These are phyloP conservation scores for Coemansia asiatica DNA, from an alignment of 192 early-diverging fungal species.

Conservation along the genomic window DNA sequence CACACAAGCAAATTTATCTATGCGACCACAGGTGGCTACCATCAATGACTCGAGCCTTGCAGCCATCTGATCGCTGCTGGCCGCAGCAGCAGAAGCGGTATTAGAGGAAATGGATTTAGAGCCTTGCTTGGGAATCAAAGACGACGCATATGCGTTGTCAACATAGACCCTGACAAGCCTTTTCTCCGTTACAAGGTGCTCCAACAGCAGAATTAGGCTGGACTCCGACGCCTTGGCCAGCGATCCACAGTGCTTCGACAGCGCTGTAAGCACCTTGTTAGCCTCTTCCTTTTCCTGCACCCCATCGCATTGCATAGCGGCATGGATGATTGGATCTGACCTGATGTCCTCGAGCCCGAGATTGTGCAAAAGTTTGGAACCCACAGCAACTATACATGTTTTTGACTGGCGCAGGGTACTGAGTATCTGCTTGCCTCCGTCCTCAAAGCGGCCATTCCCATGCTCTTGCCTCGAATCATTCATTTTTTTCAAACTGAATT, in stretches of 20 bases:
- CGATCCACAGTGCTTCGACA: slow-evolving; percentile 33
- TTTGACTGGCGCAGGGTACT: slow-evolving; percentile 22
- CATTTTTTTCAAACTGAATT: background rate
- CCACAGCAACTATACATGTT: slow-evolving; percentile 19
- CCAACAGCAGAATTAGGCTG: slow-evolving; percentile 12
- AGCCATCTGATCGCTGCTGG: slow-evolving; percentile 3
- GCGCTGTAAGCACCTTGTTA: slow-evolving; percentile 3
- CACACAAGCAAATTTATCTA: slow-evolving; percentile 26
- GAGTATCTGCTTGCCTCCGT: background rate
- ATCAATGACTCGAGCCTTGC: slow-evolving; percentile 22
- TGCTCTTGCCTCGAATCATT: background rate
- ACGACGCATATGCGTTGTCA: slow-evolving; percentile 23
- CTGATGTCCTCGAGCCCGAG: slow-evolving; percentile 15
- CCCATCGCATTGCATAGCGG: background rate
- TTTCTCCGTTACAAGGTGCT: slow-evolving; percentile 1
- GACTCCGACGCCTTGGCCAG: slow-evolving; percentile 14
- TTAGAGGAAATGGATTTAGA: background rate
- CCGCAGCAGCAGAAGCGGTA: background rate
- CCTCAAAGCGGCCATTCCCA: background rate
- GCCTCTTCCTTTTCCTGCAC: background rate
- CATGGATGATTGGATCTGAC: slow-evolving; percentile 9
- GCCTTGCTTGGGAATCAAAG: slow-evolving; percentile 6
- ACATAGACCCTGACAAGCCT: slow-evolving; percentile 32
- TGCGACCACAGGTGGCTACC: slow-evolving; percentile 26
- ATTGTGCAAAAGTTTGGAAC: slow-evolving; percentile 1